Percentiles rank a stretch among this genome's conserved stretches.
Conservation (phyloP, 768 basidiomycete species). For the Auricularia heimuer region DNA sequence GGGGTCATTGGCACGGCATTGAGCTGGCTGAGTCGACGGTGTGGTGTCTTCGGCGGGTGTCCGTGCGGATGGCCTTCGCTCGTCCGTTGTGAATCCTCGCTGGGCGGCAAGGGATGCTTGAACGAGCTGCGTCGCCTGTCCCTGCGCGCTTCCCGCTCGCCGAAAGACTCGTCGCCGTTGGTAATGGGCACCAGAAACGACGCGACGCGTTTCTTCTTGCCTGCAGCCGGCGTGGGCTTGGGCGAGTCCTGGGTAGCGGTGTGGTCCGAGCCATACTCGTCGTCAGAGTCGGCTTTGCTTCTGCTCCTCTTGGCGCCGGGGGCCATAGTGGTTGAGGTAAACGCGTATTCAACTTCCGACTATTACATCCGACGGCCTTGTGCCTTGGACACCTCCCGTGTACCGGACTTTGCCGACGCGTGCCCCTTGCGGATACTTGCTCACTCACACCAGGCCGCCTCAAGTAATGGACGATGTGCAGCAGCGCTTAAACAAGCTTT, state of each 20-base stretch:
- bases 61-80: neutral
- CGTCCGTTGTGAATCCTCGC: neutral
- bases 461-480: no score
- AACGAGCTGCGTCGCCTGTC: neutral
- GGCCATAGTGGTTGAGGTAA: neutral
- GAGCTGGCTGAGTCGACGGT: neutral
- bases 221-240: neutral
- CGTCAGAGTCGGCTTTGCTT: neutral
- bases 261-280: neutral
- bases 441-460: no score
- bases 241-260: neutral
- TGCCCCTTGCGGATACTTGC: no score
- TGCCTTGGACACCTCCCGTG: no score
- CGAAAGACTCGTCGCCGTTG: neutral
- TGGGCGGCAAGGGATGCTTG: neutral
- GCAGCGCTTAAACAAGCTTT: no score
- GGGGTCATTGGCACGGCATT: neutral
- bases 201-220: neutral
- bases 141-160: neutral
- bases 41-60: neutral
- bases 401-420: no score
- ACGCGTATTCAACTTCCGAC: neutral
- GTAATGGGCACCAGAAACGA: neutral
- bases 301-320: neutral
- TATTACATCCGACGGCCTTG: neutral